Base-by-base conservation (phyloP, 2,329 filamentous ascomycete genomes). In the Hypoxylon sp. region DNA sequence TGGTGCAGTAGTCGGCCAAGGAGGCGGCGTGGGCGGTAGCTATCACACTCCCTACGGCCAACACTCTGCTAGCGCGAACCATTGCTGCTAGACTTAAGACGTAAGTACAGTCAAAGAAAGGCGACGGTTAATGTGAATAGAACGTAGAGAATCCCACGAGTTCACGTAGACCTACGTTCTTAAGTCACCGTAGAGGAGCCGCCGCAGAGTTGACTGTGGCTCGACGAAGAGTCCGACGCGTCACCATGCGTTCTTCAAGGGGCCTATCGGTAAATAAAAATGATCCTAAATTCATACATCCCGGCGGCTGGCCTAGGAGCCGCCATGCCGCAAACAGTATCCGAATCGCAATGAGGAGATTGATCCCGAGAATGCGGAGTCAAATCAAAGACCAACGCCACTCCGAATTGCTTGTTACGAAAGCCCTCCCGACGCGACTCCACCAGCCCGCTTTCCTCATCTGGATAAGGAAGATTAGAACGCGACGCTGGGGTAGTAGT, bases 1-100 rank as follows among this genome's bases (percentile, higher is more conserved):
- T 29, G 8, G 66, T 67, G 48, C 65, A 67, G 46, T 59, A 55
- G 3, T 60, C 49, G 8, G 52, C 58, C 2, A 65, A 38, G 17
- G 59, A 48, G 21, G 48, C 29, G 13, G 56, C 55, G n/a, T 49
- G 42, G 4, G 37, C 51, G 11, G 33, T 21, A 35, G 17, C 41
- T 9, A 48, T n/a, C 2, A 21, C 46, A 35, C 21, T 46, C 24
- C 45, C 18, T 13, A 62, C 31, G 47, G 31, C 49, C 20, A 58
- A 17, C 6, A 33, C 18, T 3, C 23, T 21, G 6, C 3, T 3
- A 9, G 23, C 2, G 15, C 21, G 38, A 6, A 46, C 41, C 55
- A 55, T 62, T 9, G 18, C n/a, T 21, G 15, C 23, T n/a, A 37
- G 13, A 27, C 6, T 29, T n/a, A n/a, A n/a, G n/a, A n/a, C n/a